phyloP scores from a whole-genome alignment of 2,329 filamentous ascomycete genomes.

The Parascedosporium putredinis region DNA sequence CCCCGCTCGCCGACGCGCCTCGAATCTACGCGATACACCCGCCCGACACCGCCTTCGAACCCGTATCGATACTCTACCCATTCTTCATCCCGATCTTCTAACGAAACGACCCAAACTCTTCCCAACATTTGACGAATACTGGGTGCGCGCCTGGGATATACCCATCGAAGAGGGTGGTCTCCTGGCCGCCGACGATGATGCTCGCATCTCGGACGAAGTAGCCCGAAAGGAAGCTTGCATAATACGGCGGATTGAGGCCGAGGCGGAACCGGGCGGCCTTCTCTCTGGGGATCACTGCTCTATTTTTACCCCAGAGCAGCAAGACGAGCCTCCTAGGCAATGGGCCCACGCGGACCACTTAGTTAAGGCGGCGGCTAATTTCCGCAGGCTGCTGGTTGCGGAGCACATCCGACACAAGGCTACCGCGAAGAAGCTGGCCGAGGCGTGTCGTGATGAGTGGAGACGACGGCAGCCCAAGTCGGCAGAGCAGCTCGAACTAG shows the following conservation, averaged over 20 bases:
- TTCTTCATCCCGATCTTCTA: slow-evolving; percentile 50
- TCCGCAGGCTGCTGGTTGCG: slow-evolving; percentile 66
- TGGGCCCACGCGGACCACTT: slow-evolving; percentile 87
- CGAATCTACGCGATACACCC: background rate
- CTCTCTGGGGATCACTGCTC: slow-evolving; percentile 62
- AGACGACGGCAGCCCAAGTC: slow-evolving; percentile 62
- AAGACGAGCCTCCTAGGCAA: slow-evolving; percentile 63
- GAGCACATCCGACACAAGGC: slow-evolving; percentile 70
- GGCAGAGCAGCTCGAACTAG: slow-evolving; percentile 69
- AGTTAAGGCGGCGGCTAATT: slow-evolving; percentile 65
- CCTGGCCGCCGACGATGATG: slow-evolving; percentile 43
- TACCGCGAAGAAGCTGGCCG: slow-evolving; percentile 69
- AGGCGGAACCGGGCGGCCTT: slow-evolving; percentile 63
- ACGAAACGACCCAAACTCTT: slow-evolving; percentile 42
- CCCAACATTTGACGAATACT: slow-evolving; percentile 47
- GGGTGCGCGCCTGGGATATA: slow-evolving; percentile 37
- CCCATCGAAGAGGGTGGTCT: slow-evolving; percentile 49
- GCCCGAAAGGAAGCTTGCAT: slow-evolving; percentile 57
- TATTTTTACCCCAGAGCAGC: slow-evolving; percentile 60
- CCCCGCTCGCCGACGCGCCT: background rate
- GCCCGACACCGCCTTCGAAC: slow-evolving; percentile 37
- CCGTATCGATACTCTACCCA: slow-evolving; percentile 27
- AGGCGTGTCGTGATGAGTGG: slow-evolving; percentile 70
- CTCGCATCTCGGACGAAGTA: slow-evolving; percentile 48
- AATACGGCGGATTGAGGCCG: slow-evolving; percentile 61